Percentiles rank a stretch among this genome's conserved stretches.
These are phyloP conservation scores for Mycena kentingensis DNA, from an alignment of 768 basidiomycete genomes.

Conservation along the genomic window DNA sequence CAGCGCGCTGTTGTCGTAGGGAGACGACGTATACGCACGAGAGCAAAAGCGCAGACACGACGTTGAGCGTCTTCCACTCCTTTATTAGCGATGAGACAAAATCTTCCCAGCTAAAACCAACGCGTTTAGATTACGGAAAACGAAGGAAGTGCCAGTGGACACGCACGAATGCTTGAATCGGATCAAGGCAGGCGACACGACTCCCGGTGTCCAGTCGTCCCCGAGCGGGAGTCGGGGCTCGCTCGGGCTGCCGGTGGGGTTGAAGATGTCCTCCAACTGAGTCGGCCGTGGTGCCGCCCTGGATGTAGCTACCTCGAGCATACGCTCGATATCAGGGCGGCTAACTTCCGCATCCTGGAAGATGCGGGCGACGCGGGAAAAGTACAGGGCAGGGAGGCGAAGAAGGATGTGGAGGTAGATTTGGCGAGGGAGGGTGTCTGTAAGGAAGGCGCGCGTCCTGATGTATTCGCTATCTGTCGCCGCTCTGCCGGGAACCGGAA, in stretches of 20 bases:
- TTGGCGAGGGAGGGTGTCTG: constrained; percentile 21
- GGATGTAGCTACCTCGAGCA: constrained; percentile 36
- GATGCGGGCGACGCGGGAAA: constrained; percentile 53
- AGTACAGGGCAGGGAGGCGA: constrained; percentile 54
- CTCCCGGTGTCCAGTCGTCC: constrained; percentile 53
- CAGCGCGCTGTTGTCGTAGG: background rate
- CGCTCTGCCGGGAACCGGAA: background rate
- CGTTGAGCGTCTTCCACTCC: constrained; percentile 77
- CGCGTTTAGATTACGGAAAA: background rate
- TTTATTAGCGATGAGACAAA: constrained; percentile 69
- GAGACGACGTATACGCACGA: constrained; percentile 34
- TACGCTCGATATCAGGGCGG: constrained; percentile 55
- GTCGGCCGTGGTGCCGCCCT: background rate
- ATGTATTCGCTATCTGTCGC: no score
- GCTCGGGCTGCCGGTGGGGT: constrained; percentile 21
- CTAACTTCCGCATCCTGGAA: constrained; percentile 57
- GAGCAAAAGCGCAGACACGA: constrained; percentile 65
- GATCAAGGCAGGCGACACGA: constrained; percentile 63
- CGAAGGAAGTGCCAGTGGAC: background rate
- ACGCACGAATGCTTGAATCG: constrained; percentile 53
- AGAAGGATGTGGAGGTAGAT: constrained; percentile 32
- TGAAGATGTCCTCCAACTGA: constrained; percentile 23
- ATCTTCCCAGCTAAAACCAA: constrained; percentile 58
- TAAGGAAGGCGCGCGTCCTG: constrained; percentile 42
- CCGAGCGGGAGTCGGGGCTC: constrained; percentile 46